phyloP scores from a whole-genome alignment of 1,284 basidiomycete genomes.

The Hemileia vastatrix region DNA sequence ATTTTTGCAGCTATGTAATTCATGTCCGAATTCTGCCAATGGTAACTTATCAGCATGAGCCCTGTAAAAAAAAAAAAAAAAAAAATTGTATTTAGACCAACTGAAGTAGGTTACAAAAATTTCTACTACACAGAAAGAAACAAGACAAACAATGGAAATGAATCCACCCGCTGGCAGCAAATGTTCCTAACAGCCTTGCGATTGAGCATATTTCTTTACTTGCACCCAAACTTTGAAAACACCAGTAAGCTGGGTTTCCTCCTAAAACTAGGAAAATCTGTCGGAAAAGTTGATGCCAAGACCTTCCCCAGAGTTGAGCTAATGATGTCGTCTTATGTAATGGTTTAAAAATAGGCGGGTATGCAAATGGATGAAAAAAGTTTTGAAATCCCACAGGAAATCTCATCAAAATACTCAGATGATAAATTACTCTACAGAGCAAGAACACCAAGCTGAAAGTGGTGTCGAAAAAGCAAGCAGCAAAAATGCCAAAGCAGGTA shows the following conservation, averaged over 20 bases:
- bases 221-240: neutral
- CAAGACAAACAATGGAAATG: constrained; percentile 14
- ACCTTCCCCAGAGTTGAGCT: neutral
- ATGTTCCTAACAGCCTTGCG: neutral
- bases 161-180: neutral
- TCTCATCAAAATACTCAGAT: neutral
- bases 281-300: constrained; percentile 15
- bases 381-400: neutral
- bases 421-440: too few relatives aligned
- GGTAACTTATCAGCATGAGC: too few relatives aligned
- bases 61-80: too few relatives aligned
- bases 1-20: too few relatives aligned
- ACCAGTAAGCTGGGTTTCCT: neutral
- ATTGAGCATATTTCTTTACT: neutral
- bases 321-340: neutral
- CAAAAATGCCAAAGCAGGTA: too few relatives aligned
- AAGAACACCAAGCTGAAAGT: too few relatives aligned
- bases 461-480: too few relatives aligned
- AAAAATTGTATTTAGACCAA: too few relatives aligned
- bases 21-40: too few relatives aligned
- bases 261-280: constrained; percentile 5
- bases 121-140: too few relatives aligned
- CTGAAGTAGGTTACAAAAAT: too few relatives aligned
- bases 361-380: neutral
- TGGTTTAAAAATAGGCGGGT: neutral